A percentile compares a stretch with the other conserved stretches of the same genome.
Conservation (phyloP, 2,329 filamentous ascomycete species). For the Botrytis tulipae region DNA sequence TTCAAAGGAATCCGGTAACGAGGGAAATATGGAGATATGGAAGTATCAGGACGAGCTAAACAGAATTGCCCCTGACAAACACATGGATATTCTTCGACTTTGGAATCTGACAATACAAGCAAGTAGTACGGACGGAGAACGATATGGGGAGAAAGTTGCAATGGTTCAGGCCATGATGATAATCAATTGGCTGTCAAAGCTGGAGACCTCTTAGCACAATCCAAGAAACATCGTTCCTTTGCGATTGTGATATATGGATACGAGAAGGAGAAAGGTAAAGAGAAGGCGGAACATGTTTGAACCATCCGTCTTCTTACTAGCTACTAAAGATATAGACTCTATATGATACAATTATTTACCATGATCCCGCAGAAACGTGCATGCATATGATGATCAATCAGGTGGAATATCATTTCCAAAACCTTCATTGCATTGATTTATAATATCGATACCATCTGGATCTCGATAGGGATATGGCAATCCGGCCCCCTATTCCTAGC, state of each 20-base stretch:
- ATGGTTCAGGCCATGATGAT: slow-evolving; percentile 44
- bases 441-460: background rate
- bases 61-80: slow-evolving; percentile 38
- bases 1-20: slow-evolving; percentile 12
- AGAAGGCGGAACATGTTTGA: background rate
- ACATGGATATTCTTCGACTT: slow-evolving; percentile 44
- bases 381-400: background rate
- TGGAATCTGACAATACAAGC: slow-evolving; percentile 46
- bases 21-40: slow-evolving; percentile 36
- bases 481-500: background rate
- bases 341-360: background rate
- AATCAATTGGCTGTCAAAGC: slow-evolving; percentile 40
- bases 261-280: background rate
- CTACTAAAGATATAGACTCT: background rate
- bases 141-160: slow-evolving; percentile 43
- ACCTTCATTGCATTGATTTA: background rate
- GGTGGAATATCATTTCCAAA: background rate
- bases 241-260: too few relatives aligned
- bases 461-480: background rate
- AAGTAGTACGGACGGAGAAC: slow-evolving; percentile 41
- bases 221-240: too few relatives aligned
- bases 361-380: too few relatives aligned
- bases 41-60: slow-evolving; percentile 41
- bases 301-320: background rate
- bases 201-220: slow-evolving; percentile 33